phyloP scores from a whole-genome alignment of 2,329 filamentous ascomycete genomes.

The Sporothrix pallida region DNA sequence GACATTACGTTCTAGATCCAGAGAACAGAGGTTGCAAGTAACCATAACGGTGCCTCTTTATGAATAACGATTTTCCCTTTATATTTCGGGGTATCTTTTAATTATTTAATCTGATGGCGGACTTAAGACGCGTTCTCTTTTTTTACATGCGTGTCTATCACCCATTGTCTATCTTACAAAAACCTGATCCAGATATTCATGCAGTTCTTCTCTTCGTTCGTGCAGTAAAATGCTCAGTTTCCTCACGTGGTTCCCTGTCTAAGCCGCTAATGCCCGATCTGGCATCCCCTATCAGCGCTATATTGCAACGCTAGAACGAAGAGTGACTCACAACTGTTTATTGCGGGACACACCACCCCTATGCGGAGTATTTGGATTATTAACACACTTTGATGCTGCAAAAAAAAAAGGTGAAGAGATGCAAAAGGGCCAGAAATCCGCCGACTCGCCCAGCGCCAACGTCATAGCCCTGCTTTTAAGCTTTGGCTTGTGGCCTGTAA shows the following conservation, averaged over 20 bases:
- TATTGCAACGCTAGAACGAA: conserved; percentile 9
- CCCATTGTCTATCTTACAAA: neutral
- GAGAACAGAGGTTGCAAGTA: too few relatives aligned
- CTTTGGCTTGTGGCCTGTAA: conserved; percentile 17
- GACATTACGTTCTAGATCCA: neutral
- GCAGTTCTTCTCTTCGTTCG: neutral
- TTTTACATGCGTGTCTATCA: neutral
- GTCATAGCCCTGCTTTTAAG: conserved; percentile 28
- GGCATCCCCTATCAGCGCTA: conserved; percentile 31
- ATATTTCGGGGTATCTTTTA: neutral
- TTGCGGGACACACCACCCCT: neutral
- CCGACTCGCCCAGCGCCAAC: conserved; percentile 12
- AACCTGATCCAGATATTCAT: conserved; percentile 8
- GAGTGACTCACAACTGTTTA: conserved; percentile 23
- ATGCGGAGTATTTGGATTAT: conserved; percentile 13
- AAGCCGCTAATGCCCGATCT: conserved; percentile 17
- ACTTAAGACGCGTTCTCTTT: neutral
- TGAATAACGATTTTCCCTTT: too few relatives aligned
- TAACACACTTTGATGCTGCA: neutral
- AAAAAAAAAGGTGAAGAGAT: neutral
- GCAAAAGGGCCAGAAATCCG: conserved; percentile 8
- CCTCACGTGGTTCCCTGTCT: neutral
- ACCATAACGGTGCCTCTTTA: too few relatives aligned
- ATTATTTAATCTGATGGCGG: neutral
- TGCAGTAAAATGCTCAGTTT: conserved; percentile 17